Percentiles rank a stretch among this genome's conserved stretches.
Evolutionary conservation across 2,329 filamentous ascomycete genomes (phyloP).

Genomic region (Colletotrichum sp.): DNA sequence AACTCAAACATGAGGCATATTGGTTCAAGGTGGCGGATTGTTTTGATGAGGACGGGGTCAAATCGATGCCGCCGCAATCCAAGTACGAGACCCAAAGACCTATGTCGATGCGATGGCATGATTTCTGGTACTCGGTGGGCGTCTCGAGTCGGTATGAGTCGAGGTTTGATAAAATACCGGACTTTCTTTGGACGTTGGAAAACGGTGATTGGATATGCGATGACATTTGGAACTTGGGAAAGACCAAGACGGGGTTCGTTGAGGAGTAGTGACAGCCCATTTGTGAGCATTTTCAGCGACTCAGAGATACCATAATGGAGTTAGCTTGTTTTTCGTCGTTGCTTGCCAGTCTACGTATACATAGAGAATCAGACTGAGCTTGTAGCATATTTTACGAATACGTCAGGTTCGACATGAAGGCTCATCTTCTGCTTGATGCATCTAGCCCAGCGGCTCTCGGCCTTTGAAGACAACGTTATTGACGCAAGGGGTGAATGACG

Average conservation of each 20-base stretch:
- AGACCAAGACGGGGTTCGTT: constrained; percentile 16
- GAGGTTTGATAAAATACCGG: constrained; percentile 28
- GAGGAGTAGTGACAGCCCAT: neutral
- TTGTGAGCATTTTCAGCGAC: neutral
- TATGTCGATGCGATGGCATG: constrained; percentile 25
- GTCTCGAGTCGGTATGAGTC: constrained; percentile 22
- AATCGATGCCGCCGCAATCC: constrained; percentile 7
- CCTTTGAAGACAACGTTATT: neutral
- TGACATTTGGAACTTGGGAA: constrained; percentile 29
- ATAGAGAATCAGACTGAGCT: neutral
- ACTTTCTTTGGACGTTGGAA: constrained; percentile 23
- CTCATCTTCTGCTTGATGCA: fast-evolving
- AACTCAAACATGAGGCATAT: constrained; percentile 28
- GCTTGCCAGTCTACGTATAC: neutral
- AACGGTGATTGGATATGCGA: constrained; percentile 29
- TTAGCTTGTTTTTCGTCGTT: neutral
- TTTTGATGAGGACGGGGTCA: constrained; percentile 32
- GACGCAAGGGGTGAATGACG: neutral
- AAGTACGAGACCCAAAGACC: constrained; percentile 8
- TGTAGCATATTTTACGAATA: neutral
- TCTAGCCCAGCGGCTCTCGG: neutral
- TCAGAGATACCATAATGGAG: neutral
- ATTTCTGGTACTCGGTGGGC: constrained; percentile 27
- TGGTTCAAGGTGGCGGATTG: constrained; percentile 33
- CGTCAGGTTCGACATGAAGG: neutral